A percentile compares a stretch with the other conserved stretches of the same genome.
Conservation (phyloP, 495 filamentous ascomycete species). For the Poronia punctata region DNA sequence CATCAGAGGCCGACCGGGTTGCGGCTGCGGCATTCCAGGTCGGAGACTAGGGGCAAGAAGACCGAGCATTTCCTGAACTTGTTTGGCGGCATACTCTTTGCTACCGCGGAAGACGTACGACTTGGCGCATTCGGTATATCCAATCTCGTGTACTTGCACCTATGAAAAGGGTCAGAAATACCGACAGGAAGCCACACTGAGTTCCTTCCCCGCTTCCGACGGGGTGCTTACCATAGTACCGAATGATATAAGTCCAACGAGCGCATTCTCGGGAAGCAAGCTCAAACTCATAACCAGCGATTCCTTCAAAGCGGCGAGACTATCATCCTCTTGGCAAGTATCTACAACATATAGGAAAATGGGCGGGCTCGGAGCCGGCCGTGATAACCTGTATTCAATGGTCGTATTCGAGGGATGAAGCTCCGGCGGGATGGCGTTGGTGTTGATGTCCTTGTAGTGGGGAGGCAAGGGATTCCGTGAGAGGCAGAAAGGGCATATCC, state of each 20-base stretch:
- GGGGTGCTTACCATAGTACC: conserved; percentile 95
- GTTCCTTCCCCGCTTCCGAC: too few species aligned
- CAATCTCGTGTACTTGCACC: conserved; percentile 96
- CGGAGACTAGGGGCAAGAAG: conserved; percentile 61
- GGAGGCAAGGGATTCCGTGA: conserved; percentile 90
- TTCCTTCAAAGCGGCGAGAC: conserved; percentile 90
- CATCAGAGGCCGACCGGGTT: conserved; percentile 57
- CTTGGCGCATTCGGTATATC: conserved; percentile 96
- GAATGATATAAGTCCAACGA: conserved; percentile 92
- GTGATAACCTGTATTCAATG: conserved; percentile 91
- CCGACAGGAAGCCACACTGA: too few species aligned
- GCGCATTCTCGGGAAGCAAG: conserved; percentile 82
- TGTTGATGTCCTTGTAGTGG: conserved; percentile 98
- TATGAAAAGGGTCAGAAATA: conserved; percentile 36
- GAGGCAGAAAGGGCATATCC: conserved; percentile 98
- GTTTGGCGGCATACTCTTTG: conserved; percentile 95
- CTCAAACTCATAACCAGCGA: conserved; percentile 96
- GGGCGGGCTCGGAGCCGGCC: conserved; percentile 87
- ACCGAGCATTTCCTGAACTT: conserved; percentile 98
- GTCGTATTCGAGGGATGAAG: conserved; percentile 90
- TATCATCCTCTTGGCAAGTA: conserved; percentile 98
- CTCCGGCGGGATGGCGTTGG: conserved; percentile 90
- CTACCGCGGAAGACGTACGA: conserved; percentile 98
- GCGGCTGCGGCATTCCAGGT: conserved; percentile 71
- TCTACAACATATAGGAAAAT: conserved; percentile 98